phyloP scores from a whole-genome alignment of 345 rosid species.

The Garcia nutans region DNA sequence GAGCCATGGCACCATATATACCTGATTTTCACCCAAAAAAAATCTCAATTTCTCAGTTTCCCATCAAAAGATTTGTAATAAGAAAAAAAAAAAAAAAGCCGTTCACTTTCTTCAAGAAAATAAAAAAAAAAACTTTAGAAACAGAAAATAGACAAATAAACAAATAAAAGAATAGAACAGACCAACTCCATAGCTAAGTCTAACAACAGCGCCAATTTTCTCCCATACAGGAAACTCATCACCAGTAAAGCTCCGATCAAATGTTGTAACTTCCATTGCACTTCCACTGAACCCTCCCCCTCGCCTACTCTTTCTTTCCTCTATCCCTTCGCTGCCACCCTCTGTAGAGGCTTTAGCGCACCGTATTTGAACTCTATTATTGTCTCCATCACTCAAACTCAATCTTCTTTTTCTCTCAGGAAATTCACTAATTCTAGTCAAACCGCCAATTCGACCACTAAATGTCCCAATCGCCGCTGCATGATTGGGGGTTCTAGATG shows the following conservation, averaged over 20 bases:
- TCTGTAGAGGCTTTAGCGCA: conserved; percentile 49
- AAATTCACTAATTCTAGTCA: conserved; percentile 17
- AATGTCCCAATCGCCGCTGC: conserved; percentile 27
- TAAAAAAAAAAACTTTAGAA: not conserved
- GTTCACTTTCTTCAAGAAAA: not conserved
- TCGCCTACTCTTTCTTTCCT: conserved; percentile 40
- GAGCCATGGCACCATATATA: conserved; percentile 88
- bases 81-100: not conserved
- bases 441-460: conserved; percentile 26
- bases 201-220: conserved; percentile 77
- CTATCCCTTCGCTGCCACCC: conserved; percentile 44
- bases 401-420: conserved; percentile 31
- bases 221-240: conserved; percentile 86
- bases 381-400: conserved; percentile 21
- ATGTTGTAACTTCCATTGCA: conserved; percentile 74
- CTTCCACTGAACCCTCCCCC: conserved; percentile 43
- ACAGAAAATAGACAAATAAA: not conserved
- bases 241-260: conserved; percentile 60
- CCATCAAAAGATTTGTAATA: not conserved
- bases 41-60: not conserved
- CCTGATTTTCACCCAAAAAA: conserved; percentile 39
- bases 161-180: not conserved
- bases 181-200: conserved; percentile 96
- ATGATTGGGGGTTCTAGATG: conserved; percentile 27
- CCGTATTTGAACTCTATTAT: conserved; percentile 9